Percentiles rank a stretch among this genome's conserved stretches.
phyloP scores from a whole-genome alignment of 495 filamentous ascomycete genomes.

The Neurospora tetrasperma region DNA sequence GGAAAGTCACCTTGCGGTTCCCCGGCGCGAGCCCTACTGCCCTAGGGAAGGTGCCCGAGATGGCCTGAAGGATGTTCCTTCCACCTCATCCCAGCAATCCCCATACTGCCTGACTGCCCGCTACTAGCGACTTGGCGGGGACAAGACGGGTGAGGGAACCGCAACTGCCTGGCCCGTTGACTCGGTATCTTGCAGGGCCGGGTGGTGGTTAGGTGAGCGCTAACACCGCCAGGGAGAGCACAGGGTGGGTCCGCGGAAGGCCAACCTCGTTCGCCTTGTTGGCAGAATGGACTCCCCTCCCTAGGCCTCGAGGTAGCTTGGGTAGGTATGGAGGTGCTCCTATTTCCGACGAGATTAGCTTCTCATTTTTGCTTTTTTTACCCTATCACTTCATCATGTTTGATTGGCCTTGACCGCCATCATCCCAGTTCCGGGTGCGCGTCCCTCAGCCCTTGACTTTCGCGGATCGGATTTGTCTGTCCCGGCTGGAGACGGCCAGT shows the following conservation, averaged over 20 bases:
- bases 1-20: background rate
- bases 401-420: background rate
- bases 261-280: background rate
- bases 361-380: background rate
- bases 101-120: background rate
- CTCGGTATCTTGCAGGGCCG: background rate
- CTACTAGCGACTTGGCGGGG: background rate
- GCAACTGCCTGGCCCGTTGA: background rate
- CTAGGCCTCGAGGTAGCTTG: background rate
- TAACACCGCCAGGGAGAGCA: background rate
- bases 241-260: background rate
- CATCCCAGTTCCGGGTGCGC: background rate
- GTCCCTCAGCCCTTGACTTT: background rate
- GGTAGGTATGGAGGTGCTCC: background rate
- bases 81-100: background rate
- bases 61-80: background rate
- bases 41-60: background rate
- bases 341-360: background rate
- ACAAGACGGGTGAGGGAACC: background rate
- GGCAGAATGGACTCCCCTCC: background rate
- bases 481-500: background rate
- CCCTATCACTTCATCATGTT: background rate
- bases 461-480: background rate
- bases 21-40: background rate
- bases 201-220: background rate